Evolutionary conservation across 1,284 basidiomycete genomes (phyloP), one percentile per base, ranked within the genome.

Genomic region (Cutaneotrichosporon cyanovorans): DNA sequence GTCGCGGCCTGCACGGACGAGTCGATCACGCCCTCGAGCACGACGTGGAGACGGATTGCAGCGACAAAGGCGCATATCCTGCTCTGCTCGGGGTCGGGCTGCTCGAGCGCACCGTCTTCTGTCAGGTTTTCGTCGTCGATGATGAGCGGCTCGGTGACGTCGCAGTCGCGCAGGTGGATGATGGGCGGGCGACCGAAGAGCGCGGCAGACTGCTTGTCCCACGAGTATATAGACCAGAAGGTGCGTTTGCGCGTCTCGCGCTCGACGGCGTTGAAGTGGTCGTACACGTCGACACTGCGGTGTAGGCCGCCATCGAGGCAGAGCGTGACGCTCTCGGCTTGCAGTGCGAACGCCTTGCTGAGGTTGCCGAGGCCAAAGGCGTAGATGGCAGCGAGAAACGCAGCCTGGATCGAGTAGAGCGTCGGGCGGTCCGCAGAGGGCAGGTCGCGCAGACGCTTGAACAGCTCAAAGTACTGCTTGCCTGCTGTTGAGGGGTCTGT

Each of bases 111-210:
- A 15, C 78, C 78, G 10, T 88, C 86, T 18, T 75, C 77, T 2
- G 84, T 82, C 56, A 91, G 83, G 66, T 79, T 85, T 63, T 92
- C 87, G 65, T 92, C 88, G 63, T 90, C 88, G n/a, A 90, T 78
- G 18, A 84, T 76, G 9, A 81, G 72, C 2, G 87, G 87, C 65
- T 90, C 87, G 6, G 80, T 78, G 12, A 89, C 83, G 63, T 92
- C 88, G 69, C 86, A 90, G 65, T 91, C 88, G 48, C 85, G 77
- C 51, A 90, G 68, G 38, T 87, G 78, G 55, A 92, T 77, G 75
- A 90, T 80, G 2, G 87, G 81, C 18, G 88, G 88, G 19, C 87
- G 76, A 15, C 88, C 88, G 65, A 91, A 90, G 58, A 89, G 83
- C 25, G 87, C 85, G 31, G 68, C 68, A 7, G 67, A 69, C 61